Conservation (phyloP, 495 filamentous ascomycete genomes). For the Daldinia vernicosa region DNA sequence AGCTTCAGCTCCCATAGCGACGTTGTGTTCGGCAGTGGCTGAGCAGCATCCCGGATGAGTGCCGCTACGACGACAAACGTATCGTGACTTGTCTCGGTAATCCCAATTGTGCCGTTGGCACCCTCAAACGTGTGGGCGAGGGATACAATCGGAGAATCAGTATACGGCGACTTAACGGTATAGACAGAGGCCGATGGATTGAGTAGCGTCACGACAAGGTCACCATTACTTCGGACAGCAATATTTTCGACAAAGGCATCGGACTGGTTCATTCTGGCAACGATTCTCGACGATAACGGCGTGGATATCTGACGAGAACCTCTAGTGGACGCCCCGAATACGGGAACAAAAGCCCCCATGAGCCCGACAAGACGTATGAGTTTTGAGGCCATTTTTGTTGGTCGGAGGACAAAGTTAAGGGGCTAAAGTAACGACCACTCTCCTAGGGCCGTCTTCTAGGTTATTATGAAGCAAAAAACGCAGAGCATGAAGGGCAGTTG, state of each 20-base stretch:
- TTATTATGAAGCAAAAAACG: neutral
- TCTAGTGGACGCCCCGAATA: neutral
- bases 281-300: neutral
- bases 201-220: constrained; percentile 47
- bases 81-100: constrained; percentile 45
- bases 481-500: neutral
- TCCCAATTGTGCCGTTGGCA: constrained; percentile 44
- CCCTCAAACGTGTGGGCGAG: constrained; percentile 34
- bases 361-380: neutral
- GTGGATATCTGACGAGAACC: neutral
- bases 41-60: constrained; percentile 29
- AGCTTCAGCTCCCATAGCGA: constrained; percentile 22
- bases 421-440: neutral
- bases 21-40: constrained; percentile 3
- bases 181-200: constrained; percentile 29
- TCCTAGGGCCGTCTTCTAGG: too few relatives aligned
- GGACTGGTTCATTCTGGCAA: neutral
- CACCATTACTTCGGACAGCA: constrained; percentile 49
- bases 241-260: constrained; percentile 49
- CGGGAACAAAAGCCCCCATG: neutral
- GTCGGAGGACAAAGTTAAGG: neutral
- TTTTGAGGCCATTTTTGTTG: neutral
- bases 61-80: constrained; percentile 42
- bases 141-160: constrained; percentile 19
- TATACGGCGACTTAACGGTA: constrained; percentile 16